Percentiles rank a stretch among this genome's conserved stretches.
phyloP scores from a whole-genome alignment of 2,329 filamentous ascomycete species.

The Plenodomus tracheiphilus region DNA sequence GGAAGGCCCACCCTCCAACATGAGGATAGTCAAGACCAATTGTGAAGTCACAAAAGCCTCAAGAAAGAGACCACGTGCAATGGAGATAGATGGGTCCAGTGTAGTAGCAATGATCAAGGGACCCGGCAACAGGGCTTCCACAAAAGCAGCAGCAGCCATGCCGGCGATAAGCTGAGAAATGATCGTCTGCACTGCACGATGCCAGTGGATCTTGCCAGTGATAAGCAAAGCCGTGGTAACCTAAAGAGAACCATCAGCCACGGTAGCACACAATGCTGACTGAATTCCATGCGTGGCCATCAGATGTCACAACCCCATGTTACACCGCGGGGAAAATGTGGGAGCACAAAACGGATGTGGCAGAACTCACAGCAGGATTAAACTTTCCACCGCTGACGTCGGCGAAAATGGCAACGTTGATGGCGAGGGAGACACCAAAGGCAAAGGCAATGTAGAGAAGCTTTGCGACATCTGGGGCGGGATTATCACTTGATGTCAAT shows the following conservation, averaged over 20 bases:
- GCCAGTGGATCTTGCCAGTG: constrained; percentile 25
- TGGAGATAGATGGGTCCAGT: constrained; percentile 26
- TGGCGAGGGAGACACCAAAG: constrained; percentile 40
- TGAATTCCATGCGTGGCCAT: neutral
- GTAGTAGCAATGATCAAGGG: constrained; percentile 27
- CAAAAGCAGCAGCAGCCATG: constrained; percentile 36
- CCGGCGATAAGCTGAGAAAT: constrained; percentile 33
- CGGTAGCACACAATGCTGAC: neutral
- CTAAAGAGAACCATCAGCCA: constrained; percentile 11
- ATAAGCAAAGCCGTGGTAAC: constrained; percentile 30
- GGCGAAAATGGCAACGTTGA: constrained; percentile 44
- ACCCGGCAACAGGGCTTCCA: constrained; percentile 36
- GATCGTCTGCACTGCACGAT: constrained; percentile 28
- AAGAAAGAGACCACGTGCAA: constrained; percentile 30
- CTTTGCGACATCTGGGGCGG: constrained; percentile 26
- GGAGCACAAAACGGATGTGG: neutral
- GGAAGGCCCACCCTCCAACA: constrained; percentile 63
- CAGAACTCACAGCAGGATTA: constrained; percentile 30
- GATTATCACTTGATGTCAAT: constrained; percentile 20
- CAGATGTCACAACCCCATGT: neutral
- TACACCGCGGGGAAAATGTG: neutral
- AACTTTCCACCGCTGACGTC: constrained; percentile 41
- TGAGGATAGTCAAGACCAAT: constrained; percentile 46
- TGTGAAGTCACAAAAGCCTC: constrained; percentile 40
- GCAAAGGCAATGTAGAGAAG: constrained; percentile 42